Percentiles rank a stretch among this genome's conserved stretches.
phyloP scores from a whole-genome alignment of 352 stramenopile genomes.

The Pythium aristosporum region DNA sequence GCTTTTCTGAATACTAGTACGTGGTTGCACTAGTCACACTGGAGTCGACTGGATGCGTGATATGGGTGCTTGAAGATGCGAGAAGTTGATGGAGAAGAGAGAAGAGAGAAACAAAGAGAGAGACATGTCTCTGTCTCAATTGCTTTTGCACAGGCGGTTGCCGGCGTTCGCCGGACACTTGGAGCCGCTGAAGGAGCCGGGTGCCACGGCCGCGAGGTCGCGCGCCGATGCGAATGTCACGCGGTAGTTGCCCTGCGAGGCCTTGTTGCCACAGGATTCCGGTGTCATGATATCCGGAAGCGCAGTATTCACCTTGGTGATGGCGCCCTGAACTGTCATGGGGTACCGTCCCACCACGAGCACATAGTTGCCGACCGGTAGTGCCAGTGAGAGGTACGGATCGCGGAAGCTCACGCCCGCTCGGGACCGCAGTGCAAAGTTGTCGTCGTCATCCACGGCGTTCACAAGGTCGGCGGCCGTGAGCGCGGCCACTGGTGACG shows the following conservation, averaged over 20 bases:
- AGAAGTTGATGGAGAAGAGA: too few relatives aligned
- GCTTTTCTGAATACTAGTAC: too few relatives aligned
- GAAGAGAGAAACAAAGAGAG: too few relatives aligned
- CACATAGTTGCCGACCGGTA: slow-evolving; percentile 50
- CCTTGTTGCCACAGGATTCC: slow-evolving; percentile 43
- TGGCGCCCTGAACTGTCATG: slow-evolving; percentile 52
- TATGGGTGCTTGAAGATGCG: too few relatives aligned
- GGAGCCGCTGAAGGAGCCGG: slow-evolving; percentile 41
- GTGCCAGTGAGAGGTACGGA: slow-evolving; percentile 60
- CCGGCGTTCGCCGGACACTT: slow-evolving; percentile 33
- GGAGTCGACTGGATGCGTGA: too few relatives aligned
- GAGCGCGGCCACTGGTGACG: slow-evolving; percentile 30
- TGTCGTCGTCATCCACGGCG: slow-evolving; percentile 58
- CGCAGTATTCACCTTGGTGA: slow-evolving; percentile 34
- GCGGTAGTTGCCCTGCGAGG: slow-evolving; percentile 49
- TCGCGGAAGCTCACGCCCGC: slow-evolving; percentile 70
- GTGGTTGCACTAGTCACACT: too few relatives aligned
- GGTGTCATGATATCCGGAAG: slow-evolving; percentile 44
- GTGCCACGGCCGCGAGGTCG: slow-evolving; percentile 37
- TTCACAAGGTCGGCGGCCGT: slow-evolving; percentile 47
- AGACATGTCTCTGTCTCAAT: too few relatives aligned
- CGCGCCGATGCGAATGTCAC: slow-evolving; percentile 44
- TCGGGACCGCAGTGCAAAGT: slow-evolving; percentile 51
- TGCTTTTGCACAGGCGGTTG: slow-evolving; percentile 10
- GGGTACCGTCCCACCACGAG: slow-evolving; percentile 70